Evolutionary conservation across 148 eudicot species (phyloP), one percentile per base, ranked within the genome.

Genomic region (Silene uniflora): DNA sequence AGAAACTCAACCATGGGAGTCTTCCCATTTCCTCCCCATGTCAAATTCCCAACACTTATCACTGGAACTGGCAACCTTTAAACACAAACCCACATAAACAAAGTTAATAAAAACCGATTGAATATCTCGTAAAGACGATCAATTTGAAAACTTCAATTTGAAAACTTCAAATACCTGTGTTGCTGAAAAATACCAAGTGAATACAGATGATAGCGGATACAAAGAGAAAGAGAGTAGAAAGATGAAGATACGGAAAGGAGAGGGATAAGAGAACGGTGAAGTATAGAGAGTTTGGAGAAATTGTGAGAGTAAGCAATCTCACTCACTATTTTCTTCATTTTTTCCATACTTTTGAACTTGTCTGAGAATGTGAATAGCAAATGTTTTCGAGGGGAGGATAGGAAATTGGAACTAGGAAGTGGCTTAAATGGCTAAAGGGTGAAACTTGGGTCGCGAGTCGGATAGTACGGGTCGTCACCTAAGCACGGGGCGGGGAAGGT

Each of bases 11-110:
- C 98, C 97, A 94, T 91, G n/a, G 98, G 98, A 25, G 98, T 94
- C 88, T 94, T 94, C 78, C 98, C 98, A 82, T 94, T 94, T 70
- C 98, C 98, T 82, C 98, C 98, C 98, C 98, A 94, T 10, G 96
- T 94, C 85, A 94, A 76, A 84, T 94, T 94, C 71, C 98, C 98
- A 39, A 94, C 91, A 73, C 98, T 94, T 4, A 94, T 88, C 71
- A 94, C 98, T 65, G 92, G 87, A 73, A 94, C 89, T 13, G 91
- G 92, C 88, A 94, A 88, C 88, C 98, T 92, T 55, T 78, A 83
- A 67, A 66, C 21, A 42, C 21, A 66, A 42, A 42, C 52, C 54
- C 35, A 32, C 35, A 32, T 32, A 32, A 32, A 32, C 35, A 32
- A 32, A 32, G 35, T 32, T 5, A 32, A 32, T 32, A 32, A 32